These are phyloP conservation scores for Thinopyrum elongatum DNA, from an alignment of 176 grass and related monocot genomes.

Conservation along the genomic window DNA sequence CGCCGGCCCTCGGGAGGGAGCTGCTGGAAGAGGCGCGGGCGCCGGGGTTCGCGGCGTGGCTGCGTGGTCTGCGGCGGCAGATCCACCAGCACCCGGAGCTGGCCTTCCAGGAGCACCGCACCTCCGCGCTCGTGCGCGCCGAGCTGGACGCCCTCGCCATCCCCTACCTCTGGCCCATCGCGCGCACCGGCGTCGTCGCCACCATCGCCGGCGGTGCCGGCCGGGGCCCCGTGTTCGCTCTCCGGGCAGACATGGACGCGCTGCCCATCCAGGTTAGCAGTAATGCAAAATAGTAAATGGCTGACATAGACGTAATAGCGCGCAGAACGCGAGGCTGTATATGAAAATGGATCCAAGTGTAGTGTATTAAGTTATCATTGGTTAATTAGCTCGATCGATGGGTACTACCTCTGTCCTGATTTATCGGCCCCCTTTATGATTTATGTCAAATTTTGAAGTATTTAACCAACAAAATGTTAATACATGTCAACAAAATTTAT, in stretches of 20 bases:
- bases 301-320: not conserved
- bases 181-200: constrained; percentile 50
- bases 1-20: not conserved
- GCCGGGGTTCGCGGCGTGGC: constrained; percentile 50
- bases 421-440: too few relatives aligned
- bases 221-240: constrained; percentile 36
- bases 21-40: constrained; percentile 25
- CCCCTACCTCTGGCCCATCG: constrained; percentile 44
- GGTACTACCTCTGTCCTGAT: too few relatives aligned
- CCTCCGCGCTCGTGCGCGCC: constrained; percentile 47
- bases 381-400: too few relatives aligned
- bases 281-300: not conserved
- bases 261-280: constrained; percentile 50
- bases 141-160: constrained; percentile 53
- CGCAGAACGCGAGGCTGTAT: not conserved
- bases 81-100: constrained; percentile 72
- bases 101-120: constrained; percentile 52
- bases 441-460: too few relatives aligned
- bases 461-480: too few relatives aligned
- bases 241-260: constrained; percentile 80
- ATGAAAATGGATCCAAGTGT: too few relatives aligned
- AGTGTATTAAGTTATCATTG: too few relatives aligned
- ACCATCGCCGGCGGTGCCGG: constrained; percentile 30
- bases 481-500: too few relatives aligned
- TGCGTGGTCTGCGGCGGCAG: constrained; percentile 24